Percentiles rank a stretch among this genome's conserved stretches.
phyloP scores from a whole-genome alignment of 1,284 basidiomycete genomes.

The Stereum hirsutum region DNA sequence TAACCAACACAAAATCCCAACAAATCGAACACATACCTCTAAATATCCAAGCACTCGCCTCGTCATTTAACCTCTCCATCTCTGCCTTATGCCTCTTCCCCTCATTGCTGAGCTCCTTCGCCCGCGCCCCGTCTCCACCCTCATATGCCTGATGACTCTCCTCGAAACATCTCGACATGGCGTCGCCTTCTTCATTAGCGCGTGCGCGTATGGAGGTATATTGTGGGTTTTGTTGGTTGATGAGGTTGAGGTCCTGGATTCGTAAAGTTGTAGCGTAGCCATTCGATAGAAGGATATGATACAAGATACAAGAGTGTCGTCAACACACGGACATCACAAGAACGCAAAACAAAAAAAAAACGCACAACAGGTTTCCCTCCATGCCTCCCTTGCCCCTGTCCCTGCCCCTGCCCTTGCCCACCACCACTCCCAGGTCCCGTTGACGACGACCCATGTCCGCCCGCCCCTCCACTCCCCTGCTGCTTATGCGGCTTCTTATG shows the following conservation, averaged over 20 bases:
- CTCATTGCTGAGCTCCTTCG: constrained; percentile 78
- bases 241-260: constrained; percentile 55
- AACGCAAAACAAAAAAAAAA: no score
- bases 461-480: no score
- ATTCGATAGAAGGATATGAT: no score
- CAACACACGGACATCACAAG: no score
- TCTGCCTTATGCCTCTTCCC: constrained; percentile 76
- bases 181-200: constrained; percentile 66
- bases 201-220: constrained; percentile 63
- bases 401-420: no score
- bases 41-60: constrained; percentile 91
- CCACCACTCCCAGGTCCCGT: no score
- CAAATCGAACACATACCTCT: constrained; percentile 34
- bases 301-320: no score
- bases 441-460: no score
- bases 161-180: constrained; percentile 65
- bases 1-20: neutral
- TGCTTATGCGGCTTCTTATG: no score
- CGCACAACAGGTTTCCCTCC: no score
- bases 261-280: no score
- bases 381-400: no score
- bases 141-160: constrained; percentile 62
- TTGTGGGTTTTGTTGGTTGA: constrained; percentile 62
- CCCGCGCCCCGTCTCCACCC: constrained; percentile 65
- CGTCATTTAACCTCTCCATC: constrained; percentile 76